Evolutionary conservation across 176 grass and related monocot genomes (phyloP).

Genomic region (Hordeum marinum): DNA sequence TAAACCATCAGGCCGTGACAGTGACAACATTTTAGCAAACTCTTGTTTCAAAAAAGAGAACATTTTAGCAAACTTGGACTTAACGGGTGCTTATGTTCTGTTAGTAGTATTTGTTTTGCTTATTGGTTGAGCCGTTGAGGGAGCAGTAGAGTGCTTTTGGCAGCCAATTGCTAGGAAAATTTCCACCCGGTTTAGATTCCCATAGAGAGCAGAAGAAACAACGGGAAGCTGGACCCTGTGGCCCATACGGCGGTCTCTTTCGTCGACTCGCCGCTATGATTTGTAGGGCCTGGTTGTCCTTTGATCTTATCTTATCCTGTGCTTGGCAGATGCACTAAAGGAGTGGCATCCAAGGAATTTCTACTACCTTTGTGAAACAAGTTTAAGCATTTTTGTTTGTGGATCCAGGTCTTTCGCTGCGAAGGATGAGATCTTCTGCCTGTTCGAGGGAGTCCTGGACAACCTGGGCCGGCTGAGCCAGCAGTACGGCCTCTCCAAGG

Average conservation of each 20-base stretch:
- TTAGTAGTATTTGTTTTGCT: not conserved
- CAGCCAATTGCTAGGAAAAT: not conserved
- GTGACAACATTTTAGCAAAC: not conserved
- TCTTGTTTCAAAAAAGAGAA: too few species aligned
- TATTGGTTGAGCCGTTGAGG: not conserved
- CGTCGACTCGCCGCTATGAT: conserved; percentile 19
- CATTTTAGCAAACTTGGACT: not conserved
- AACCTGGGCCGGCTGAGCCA: conserved; percentile 65
- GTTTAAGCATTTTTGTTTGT: not conserved
- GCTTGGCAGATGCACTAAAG: conserved; percentile 1
- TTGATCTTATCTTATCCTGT: conserved; percentile 20
- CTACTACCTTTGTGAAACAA: not conserved
- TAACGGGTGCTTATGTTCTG: not conserved
- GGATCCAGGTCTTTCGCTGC: conserved; percentile 67
- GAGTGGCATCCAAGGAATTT: conserved; percentile 34
- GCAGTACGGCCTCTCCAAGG: conserved; percentile 91
- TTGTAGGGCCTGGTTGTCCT: conserved; percentile 23
- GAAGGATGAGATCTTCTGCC: conserved; percentile 88
- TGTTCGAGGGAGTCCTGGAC: conserved; percentile 81
- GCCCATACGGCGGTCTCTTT: not conserved
- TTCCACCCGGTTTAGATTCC: conserved; percentile 10
- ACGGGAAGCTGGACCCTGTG: not conserved
- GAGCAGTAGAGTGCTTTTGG: not conserved
- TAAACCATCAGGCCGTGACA: not conserved
- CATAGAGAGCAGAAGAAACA: conserved; percentile 33